Base-by-base conservation (phyloP, 2,329 filamentous ascomycete species). In the Curvularia hawaiiensis region DNA sequence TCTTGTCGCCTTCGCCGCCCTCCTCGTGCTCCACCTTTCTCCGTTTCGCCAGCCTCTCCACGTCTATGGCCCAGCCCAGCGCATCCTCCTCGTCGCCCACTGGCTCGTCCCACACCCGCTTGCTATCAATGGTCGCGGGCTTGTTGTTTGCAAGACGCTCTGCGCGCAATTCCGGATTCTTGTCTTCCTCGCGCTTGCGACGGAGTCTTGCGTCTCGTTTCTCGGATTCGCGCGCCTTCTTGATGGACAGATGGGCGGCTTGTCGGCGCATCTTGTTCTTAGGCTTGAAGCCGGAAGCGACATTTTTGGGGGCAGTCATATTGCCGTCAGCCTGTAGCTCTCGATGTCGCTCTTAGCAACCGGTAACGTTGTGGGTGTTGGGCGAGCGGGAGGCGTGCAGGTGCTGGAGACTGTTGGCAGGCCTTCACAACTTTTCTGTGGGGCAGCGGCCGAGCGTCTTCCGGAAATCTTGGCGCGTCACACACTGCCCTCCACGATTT, bases 111-210 rank as follows among this genome's bases (percentile, higher is more conserved):
- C 92, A 98, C 31, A 91, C 87, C 74, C 95, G 87, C 62, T 76
- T 76, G 53, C 60, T 56, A 50, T 76, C 73, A 53, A 76, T 74
- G 8, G 72, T 75, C 22, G 62, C 77, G 0, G 95, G 90, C 43
- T 92, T 84, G 79, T 97, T 97, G 65, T 85, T 86, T 59, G 87
- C 87, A 59, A 94, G 81, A 67, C 95, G 86, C 64, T 89, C 85
- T 60, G 86, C 86, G 65, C 87, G 87, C 58, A 97, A 78, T 58
- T 86, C 84, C 2, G 94, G 93, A 70, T 97, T 87, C 75, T 89
- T 90, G 63, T 89, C 85, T 78, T 99, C 95, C 71, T 93, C 90
- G 78, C 90, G 91, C 79, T 91, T 92, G 59, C 91, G 84, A 48
- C 85, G 85, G 74, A 92, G 89, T 61, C 93, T 87, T 69, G 88